Base-by-base conservation (phyloP, 352 stramenopile species). In the Phytophthora citricola region DNA sequence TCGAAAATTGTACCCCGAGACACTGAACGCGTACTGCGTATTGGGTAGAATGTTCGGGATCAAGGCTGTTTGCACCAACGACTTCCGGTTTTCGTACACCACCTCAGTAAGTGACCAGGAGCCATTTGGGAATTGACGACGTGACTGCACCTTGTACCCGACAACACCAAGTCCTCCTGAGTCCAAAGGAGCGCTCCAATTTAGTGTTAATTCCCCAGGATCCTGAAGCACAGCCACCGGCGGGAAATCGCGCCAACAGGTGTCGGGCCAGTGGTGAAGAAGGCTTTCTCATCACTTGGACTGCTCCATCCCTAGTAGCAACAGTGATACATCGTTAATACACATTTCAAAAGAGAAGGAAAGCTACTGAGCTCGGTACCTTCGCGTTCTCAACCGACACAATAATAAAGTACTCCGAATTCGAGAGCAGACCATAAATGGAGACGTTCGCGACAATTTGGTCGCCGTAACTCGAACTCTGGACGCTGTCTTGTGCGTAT, bases 1-100 rank as follows among this genome's bases (percentile, higher is more conserved):
- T 3, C 70, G 71, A 5, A 79, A 83, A 41, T 87, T 90, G 34
- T 80, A 80, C 2, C 73, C 70, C 5, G 41, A 56, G 1, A 89
- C 63, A 6, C 65, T 79, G 51, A 90, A 86, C 7, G 55, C 76
- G 44, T 90, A 90, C 2, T 63, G 40, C 0, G 75, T 87, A 36
- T 73, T 86, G 14, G 73, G 63, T 2, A 57, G 11, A 7, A 90
- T 66, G 7, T 69, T 71, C 4, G 48, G 11, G 10, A 90, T 61
- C 1, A 76, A 49, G 4, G 77, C 65, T 2, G 31, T 71, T 41
- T 40, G 57, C 0, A 34, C 41, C 0, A 63, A 14, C 0, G 73
- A 86, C 5, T 58, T 60, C 6, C 66, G 52, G 2, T 66, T 71
- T 20, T 90, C 76, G 40, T 89, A 89, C 2, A 74, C 79, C 31